Evolutionary conservation across 1,139 yeast genomes (phyloP).

Genomic region (Candida sp.): DNA sequence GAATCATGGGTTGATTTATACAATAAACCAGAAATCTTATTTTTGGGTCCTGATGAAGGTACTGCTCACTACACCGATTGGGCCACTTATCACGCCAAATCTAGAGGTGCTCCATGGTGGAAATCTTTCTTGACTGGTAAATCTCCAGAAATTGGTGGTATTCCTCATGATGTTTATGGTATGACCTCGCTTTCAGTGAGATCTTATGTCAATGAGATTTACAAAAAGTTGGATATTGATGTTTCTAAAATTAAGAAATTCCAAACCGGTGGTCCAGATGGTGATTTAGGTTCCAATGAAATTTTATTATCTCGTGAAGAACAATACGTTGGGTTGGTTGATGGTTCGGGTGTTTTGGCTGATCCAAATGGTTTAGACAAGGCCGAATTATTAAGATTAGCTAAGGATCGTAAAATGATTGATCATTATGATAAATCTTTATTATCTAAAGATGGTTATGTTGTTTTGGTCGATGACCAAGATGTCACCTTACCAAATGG

Average conservation of each 20-base stretch:
- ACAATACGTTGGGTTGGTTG: slow-evolving; percentile 83
- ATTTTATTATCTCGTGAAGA: slow-evolving; percentile 81
- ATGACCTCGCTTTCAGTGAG: slow-evolving; percentile 97
- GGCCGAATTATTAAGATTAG: slow-evolving; percentile 73
- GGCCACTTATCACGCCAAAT: slow-evolving; percentile 97
- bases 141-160: slow-evolving; percentile 90
- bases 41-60: slow-evolving; percentile 99
- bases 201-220: slow-evolving; percentile 86
- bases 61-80: slow-evolving; percentile 95
- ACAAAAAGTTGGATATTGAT: slow-evolving; percentile 69
- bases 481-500: slow-evolving; percentile 82
- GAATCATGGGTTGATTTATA: slow-evolving; percentile 85
- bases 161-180: slow-evolving; percentile 97
- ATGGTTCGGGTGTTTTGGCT: slow-evolving; percentile 93
- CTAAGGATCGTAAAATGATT: slow-evolving; percentile 74
- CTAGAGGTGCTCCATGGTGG: slow-evolving; percentile 99
- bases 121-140: slow-evolving; percentile 97
- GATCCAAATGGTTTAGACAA: slow-evolving; percentile 91
- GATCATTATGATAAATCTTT: slow-evolving; percentile 63
- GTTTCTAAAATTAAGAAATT: slow-evolving; percentile 63
- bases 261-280: slow-evolving; percentile 99
- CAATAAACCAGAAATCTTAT: slow-evolving; percentile 82
- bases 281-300: slow-evolving; percentile 96
- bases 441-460: slow-evolving; percentile 72
- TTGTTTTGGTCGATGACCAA: slow-evolving; percentile 82